Percentiles rank a stretch among this genome's conserved stretches.
Evolutionary conservation across 306 rosid genomes (phyloP).

Genomic region (Acmispon strigosus): DNA sequence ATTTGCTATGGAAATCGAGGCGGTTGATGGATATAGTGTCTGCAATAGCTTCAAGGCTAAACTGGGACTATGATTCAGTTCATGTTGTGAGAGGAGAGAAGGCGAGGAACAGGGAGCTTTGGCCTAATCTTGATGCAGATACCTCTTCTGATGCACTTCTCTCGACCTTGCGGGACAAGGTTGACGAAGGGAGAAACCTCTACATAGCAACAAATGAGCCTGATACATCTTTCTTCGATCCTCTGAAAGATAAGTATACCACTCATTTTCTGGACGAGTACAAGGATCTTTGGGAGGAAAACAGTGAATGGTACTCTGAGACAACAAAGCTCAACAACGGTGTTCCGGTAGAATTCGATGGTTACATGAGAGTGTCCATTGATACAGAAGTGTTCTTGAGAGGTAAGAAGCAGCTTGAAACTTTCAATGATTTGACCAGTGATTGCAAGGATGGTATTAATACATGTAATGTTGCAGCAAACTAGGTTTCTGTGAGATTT

Average conservation of each 20-base stretch:
- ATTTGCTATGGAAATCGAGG: conserved; percentile 92
- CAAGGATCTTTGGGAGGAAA: conserved; percentile 86
- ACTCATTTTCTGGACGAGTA: conserved; percentile 89
- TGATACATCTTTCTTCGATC: conserved; percentile 62
- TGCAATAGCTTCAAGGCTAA: conserved; percentile 67
- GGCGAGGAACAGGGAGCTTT: conserved; percentile 80
- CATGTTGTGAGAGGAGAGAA: conserved; percentile 95
- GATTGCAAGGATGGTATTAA: conserved; percentile 96
- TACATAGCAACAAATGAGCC: conserved; percentile 89
- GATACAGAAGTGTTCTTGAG: conserved; percentile 96
- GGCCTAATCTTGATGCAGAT: conserved; percentile 92
- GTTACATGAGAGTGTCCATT: conserved; percentile 91
- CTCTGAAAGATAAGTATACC: conserved; percentile 79
- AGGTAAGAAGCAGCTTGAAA: conserved; percentile 93
- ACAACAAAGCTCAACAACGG: conserved; percentile 67
- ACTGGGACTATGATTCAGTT: conserved; percentile 90
- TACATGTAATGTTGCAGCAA: conserved; percentile 63
- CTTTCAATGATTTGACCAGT: conserved; percentile 87
- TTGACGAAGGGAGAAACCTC: conserved; percentile 79
- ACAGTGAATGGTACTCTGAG: conserved; percentile 76
- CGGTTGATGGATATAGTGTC: conserved; percentile 92
- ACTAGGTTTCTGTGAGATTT: conserved; percentile 36
- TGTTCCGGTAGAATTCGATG: conserved; percentile 81
- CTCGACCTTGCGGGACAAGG: conserved; percentile 61
- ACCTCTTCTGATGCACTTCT: conserved; percentile 79